A percentile compares a stretch with the other conserved stretches of the same genome.
phyloP scores from a whole-genome alignment of 2,329 filamentous ascomycete genomes.

The Phialocephala sp. region DNA sequence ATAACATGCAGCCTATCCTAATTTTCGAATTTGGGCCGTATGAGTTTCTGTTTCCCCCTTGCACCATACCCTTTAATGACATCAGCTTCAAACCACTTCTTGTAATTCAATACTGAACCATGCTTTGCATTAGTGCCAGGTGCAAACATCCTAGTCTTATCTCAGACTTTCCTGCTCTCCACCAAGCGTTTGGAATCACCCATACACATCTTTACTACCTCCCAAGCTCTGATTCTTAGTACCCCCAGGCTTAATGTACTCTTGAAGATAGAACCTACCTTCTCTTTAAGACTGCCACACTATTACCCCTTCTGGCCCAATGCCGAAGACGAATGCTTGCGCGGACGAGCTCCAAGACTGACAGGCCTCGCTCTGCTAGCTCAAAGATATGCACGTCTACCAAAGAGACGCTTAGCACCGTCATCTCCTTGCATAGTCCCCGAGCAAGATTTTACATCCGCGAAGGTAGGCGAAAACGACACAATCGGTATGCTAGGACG shows the following conservation, averaged over 20 bases:
- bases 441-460: not conserved
- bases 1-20: not conserved
- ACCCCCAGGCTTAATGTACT: not conserved
- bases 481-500: not conserved
- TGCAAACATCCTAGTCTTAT: not conserved
- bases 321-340: not conserved
- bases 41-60: not conserved
- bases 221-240: not conserved
- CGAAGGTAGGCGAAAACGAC: not conserved
- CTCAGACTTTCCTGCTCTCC: not conserved
- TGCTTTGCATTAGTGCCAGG: not conserved
- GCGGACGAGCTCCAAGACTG: not conserved
- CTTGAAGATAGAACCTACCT: not conserved
- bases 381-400: not conserved
- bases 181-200: not conserved
- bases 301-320: not conserved
- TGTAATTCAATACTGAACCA: not conserved
- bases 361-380: not conserved
- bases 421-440: not conserved
- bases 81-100: not conserved
- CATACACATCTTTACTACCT: not conserved
- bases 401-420: not conserved
- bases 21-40: not conserved
- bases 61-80: not conserved
- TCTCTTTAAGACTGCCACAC: not conserved